Percentiles rank a stretch among this genome's conserved stretches.
These are phyloP conservation scores for Tylopilus vinaceipallidus DNA, from an alignment of 768 basidiomycete genomes.

Conservation along the genomic window DNA sequence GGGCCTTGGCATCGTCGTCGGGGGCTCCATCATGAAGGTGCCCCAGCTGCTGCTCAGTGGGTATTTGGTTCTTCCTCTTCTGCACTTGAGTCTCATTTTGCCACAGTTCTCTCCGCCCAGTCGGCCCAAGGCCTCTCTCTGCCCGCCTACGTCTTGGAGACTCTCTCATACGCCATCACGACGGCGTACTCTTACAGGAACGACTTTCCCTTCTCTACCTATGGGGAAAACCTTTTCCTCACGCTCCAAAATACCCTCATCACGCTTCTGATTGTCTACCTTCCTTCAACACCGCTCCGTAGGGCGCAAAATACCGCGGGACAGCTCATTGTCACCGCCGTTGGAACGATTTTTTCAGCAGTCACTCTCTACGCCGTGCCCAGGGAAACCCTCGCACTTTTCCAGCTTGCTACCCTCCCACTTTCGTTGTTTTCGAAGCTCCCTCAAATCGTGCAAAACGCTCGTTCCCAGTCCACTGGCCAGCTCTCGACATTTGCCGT, in stretches of 20 bases:
- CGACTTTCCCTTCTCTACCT: slow-evolving; percentile 92
- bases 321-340: slow-evolving; percentile 31
- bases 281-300: slow-evolving; percentile 38
- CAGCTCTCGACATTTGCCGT: slow-evolving; percentile 95
- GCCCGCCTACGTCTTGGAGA: slow-evolving; percentile 86
- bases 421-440: slow-evolving; percentile 90
- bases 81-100: neutral
- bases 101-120: slow-evolving; percentile 60
- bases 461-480: slow-evolving; percentile 74
- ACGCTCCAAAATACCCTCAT: slow-evolving; percentile 86
- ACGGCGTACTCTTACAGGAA: slow-evolving; percentile 85
- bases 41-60: slow-evolving; percentile 87
- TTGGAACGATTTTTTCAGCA: slow-evolving; percentile 35
- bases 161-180: slow-evolving; percentile 85
- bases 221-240: slow-evolving; percentile 96
- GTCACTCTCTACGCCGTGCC: slow-evolving; percentile 49
- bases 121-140: slow-evolving; percentile 89
- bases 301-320: slow-evolving; percentile 28
- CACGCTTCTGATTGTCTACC: slow-evolving; percentile 80
- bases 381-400: slow-evolving; percentile 50
- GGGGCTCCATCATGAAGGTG: slow-evolving; percentile 93
- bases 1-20: slow-evolving; percentile 89
- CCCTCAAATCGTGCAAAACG: slow-evolving; percentile 88
- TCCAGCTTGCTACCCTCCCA: slow-evolving; percentile 87
- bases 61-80: slow-evolving; percentile 20